These are phyloP conservation scores for Yamagishiella unicocca DNA, from an alignment of 139 green algal genomes.

Conservation along the genomic window DNA sequence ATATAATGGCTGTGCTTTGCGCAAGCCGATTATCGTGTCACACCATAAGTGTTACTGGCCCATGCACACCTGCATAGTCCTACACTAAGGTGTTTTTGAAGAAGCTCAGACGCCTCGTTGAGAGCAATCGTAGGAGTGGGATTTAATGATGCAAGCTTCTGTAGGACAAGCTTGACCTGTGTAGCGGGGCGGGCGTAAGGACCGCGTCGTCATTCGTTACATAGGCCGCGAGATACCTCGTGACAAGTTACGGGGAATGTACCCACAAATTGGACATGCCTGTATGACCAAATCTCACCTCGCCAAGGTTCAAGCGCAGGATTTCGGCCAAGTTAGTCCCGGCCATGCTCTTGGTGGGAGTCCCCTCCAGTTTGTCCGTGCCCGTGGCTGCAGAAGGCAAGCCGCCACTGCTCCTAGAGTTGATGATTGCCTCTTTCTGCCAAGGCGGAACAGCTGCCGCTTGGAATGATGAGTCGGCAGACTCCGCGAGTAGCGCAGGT, in stretches of 20 bases:
- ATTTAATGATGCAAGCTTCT: slow-evolving; percentile 69
- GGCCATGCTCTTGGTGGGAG: slow-evolving; percentile 1
- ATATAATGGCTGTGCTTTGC: too few relatives aligned
- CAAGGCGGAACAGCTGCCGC: slow-evolving; percentile 31
- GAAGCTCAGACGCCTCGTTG: slow-evolving; percentile 69
- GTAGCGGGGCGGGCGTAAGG: neutral
- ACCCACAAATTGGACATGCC: too few relatives aligned
- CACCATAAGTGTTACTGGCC: neutral
- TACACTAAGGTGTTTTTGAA: slow-evolving; percentile 71
- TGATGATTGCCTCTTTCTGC: slow-evolving; percentile 18
- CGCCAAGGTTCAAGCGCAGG: slow-evolving; percentile 59
- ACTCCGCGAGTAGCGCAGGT: neutral
- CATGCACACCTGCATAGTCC: slow-evolving; percentile 61
- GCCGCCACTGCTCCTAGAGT: slow-evolving; percentile 15
- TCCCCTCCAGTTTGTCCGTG: slow-evolving; percentile 15
- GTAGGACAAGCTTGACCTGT: slow-evolving; percentile 72
- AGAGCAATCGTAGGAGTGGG: slow-evolving; percentile 69
- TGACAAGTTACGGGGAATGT: too few relatives aligned
- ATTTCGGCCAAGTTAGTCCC: slow-evolving; percentile 51
- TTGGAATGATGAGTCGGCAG: slow-evolving; percentile 12
- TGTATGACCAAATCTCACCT: slow-evolving; percentile 50
- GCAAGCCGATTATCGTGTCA: neutral
- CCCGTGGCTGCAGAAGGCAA: neutral
- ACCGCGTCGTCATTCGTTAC: neutral
- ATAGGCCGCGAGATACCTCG: too few relatives aligned